phyloP scores from a whole-genome alignment of 148 eudicot species.

The Vaccinium corymbosum region DNA sequence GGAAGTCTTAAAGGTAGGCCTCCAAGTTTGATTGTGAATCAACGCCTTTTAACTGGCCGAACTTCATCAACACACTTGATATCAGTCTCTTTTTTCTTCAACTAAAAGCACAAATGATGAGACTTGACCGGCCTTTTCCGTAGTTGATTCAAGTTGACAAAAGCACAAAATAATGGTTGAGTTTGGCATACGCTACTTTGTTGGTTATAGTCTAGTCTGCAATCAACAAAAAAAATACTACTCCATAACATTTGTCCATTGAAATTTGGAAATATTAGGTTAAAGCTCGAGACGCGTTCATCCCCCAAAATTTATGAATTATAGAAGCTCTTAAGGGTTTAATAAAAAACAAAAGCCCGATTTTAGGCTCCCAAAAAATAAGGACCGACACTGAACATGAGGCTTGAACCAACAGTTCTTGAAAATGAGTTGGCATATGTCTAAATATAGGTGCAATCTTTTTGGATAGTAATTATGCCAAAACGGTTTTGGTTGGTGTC shows the following conservation, averaged over 20 bases:
- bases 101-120: background rate
- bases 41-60: background rate
- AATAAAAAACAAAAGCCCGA: too few species aligned
- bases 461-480: too few species aligned
- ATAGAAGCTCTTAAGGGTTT: too few species aligned
- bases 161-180: background rate
- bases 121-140: background rate
- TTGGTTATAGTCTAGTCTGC: background rate
- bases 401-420: too few species aligned
- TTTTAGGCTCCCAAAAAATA: too few species aligned
- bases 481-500: too few species aligned
- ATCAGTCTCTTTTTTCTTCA: background rate
- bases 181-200: background rate
- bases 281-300: too few species aligned
- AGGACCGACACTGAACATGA: too few species aligned
- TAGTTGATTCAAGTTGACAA: background rate
- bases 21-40: slow-evolving; percentile 9
- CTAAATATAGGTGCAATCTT: too few species aligned
- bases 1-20: background rate
- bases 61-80: background rate
- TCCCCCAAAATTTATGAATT: too few species aligned
- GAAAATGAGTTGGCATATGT: too few species aligned
- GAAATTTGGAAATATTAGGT: background rate
- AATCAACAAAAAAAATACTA: background rate
- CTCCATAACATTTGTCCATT: background rate